Evolutionary conservation across 768 basidiomycete genomes (phyloP), one percentile per base, ranked within the genome.

Genomic region (Lactarius deliciosus): DNA sequence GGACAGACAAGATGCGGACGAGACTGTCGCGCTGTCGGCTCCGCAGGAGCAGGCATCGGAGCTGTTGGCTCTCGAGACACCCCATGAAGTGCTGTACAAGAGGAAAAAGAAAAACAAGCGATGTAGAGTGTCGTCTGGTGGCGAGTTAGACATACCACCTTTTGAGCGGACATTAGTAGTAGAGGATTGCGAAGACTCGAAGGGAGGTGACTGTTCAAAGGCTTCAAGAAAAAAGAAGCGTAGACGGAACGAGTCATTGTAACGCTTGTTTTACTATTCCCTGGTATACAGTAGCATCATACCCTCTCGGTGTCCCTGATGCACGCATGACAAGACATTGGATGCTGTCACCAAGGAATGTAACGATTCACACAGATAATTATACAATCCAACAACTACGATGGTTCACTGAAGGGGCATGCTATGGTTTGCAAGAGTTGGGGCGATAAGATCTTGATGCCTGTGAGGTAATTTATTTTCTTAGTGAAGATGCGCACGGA

Each of bases 371-470:
- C 54, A 47, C 63, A 68, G 57, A 68, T 64, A 64, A 70, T 64
- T 65, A 70, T 70, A 70, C 69, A 70, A 70, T 68, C 69, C 69
- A 61, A 60, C 34, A 60, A 67, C 61, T 53, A 62, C 60, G 22
- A 62, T 66, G 45, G 30, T 64, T 68, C 50, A 66, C 61, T 58
- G 57, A 60, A 54, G 34, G 38, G 57, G 65, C 65, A 63, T 62
- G 65, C 53, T 60, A 55, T 57, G 28, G 43, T 43, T 61, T 66
- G 68, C 57, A 54, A 66, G 30, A 63, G 61, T 64, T 53, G 64
- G 64, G 50, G 57, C 53, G 60, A 56, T 65, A 56, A 60, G 59
- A 61, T 60, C 47, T 68, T 67, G 40, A 50, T 69, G 65, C 61
- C 65, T 69, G 25, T 50, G n/a, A 34, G 10, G 34, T n/a, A 16